Base-by-base conservation (phyloP, 768 basidiomycete genomes). In the Rhizopogon vulgaris region DNA sequence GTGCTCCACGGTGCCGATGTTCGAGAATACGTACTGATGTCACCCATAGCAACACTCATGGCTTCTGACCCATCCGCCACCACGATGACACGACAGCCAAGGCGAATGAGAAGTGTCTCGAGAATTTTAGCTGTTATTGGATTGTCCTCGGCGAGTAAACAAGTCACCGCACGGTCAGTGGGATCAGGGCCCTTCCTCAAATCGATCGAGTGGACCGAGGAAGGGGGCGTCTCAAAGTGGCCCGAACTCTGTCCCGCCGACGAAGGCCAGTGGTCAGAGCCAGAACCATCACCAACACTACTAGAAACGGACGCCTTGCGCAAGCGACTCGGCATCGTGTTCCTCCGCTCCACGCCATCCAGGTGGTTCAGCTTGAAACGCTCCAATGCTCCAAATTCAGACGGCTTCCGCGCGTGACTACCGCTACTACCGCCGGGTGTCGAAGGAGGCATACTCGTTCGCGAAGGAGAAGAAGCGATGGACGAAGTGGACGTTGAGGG, bases 101-200 rank as follows among this genome's bases (percentile, higher is more conserved):
- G 80, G 34, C 94, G 85, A 55, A 91, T 88, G 42, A 99, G 79
- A 41, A 98, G 70, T 2, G 94, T 98, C 69, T 97, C 94, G 45
- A 97, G 85, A 45, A 99, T 97, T 74, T 98, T 97, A 30, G 90
- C 90, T 0, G 94, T 95, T 57, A 98, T 97, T 1, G 96, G 96
- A 62, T 99, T 98, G 61, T 98, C 94, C 67, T 98, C 96, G 1
- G 95, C 96, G 34, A 99, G 78, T 25, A 99, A 68, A 62, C 92
- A 94, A 38, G 94, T 96, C 49, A 98, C 85, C n/a, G 87, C 85
- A 38, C 91, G 83, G 64, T 94, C 93, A 52, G 69, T 78, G n/a
- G 80, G 83, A 64, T 91, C 89, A 4, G 84, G 84, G 1, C 79
- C 84, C 69, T 83, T 83, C 65, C 80, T 79, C 66, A 90, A 65